Percentiles rank a stretch among this genome's conserved stretches.
Conservation (phyloP, 2,329 filamentous ascomycete species). For the Epichloe hybrida region DNA sequence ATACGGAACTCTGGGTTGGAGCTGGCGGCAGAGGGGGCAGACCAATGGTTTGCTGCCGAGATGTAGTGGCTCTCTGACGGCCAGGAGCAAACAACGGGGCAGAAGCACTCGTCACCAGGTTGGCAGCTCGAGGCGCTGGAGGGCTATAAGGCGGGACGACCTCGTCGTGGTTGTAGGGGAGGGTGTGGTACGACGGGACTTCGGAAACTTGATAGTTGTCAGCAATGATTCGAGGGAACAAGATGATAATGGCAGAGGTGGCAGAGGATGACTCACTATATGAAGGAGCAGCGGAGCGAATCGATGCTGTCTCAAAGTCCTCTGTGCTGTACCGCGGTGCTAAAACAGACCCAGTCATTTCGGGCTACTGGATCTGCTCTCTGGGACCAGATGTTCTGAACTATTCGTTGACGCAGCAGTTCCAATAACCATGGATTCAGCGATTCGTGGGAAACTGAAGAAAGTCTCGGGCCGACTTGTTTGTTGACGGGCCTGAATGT, state of each 20-base stretch:
- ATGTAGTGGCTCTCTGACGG: slow-evolving; percentile 12
- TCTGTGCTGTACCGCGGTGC: slow-evolving; percentile 28
- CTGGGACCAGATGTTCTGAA: neutral
- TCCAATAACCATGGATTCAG: neutral
- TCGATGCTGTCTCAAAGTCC: slow-evolving; percentile 54
- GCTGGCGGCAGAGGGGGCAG: slow-evolving; percentile 37
- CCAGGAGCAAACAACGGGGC: slow-evolving; percentile 2
- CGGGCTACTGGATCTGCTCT: slow-evolving; percentile 5
- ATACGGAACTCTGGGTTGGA: slow-evolving; percentile 24
- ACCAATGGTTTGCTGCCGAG: slow-evolving; percentile 25
- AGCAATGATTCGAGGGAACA: neutral
- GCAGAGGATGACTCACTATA: slow-evolving; percentile 36
- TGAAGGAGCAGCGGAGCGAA: slow-evolving; percentile 56
- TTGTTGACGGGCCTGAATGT: neutral
- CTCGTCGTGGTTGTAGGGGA: slow-evolving; percentile 30
- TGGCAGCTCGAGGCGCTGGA: slow-evolving; percentile 1
- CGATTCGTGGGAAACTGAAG: neutral
- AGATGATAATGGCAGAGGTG: neutral
- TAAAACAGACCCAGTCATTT: slow-evolving; percentile 19
- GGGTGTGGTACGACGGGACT: slow-evolving; percentile 50
- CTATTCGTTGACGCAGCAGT: neutral
- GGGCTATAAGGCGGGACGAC: slow-evolving; percentile 38
- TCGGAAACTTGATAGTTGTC: slow-evolving; percentile 37
- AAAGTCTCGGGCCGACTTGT: neutral
- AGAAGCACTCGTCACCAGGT: slow-evolving; percentile 1